Percentiles rank a stretch among this genome's conserved stretches.
These are phyloP conservation scores for Solanum medicagineum DNA, from an alignment of 257 asterid species.

Conservation along the genomic window DNA sequence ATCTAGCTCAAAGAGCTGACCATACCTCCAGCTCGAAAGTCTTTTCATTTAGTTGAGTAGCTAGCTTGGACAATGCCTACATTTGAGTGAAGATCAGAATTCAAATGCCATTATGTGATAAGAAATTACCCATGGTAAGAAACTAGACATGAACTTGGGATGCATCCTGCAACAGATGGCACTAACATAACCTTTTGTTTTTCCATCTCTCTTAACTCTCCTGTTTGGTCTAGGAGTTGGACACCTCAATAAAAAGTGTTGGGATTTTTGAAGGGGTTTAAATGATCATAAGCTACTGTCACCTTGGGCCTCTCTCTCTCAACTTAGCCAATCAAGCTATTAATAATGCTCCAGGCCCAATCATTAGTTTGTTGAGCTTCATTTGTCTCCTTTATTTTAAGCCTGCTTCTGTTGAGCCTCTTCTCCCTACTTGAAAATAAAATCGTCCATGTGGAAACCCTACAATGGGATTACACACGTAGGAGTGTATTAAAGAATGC, in stretches of 20 bases:
- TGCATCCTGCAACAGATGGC: neutral
- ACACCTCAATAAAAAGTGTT: neutral
- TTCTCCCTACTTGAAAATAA: neutral
- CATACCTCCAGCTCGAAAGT: constrained; percentile 83
- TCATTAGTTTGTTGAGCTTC: neutral
- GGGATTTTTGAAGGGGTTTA: neutral
- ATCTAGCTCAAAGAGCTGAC: neutral
- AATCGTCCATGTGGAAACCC: neutral
- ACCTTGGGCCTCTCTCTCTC: neutral
- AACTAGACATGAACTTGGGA: neutral
- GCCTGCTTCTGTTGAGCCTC: neutral
- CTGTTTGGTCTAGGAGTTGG: neutral
- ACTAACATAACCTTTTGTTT: neutral
- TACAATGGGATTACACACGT: neutral
- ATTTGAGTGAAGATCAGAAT: neutral
- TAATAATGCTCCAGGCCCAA: neutral
- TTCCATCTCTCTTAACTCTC: neutral
- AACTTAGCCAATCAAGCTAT: neutral
- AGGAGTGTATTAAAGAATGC: neutral
- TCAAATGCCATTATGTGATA: neutral
- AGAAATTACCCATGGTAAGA: neutral
- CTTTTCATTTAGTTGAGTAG: constrained; percentile 64
- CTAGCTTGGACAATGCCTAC: constrained; percentile 61
- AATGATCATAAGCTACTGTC: neutral
- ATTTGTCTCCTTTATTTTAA: neutral